A percentile compares a stretch with the other conserved stretches of the same genome.
Evolutionary conservation across 345 rosid genomes (phyloP).

Genomic region (Lepidium aucheri): DNA sequence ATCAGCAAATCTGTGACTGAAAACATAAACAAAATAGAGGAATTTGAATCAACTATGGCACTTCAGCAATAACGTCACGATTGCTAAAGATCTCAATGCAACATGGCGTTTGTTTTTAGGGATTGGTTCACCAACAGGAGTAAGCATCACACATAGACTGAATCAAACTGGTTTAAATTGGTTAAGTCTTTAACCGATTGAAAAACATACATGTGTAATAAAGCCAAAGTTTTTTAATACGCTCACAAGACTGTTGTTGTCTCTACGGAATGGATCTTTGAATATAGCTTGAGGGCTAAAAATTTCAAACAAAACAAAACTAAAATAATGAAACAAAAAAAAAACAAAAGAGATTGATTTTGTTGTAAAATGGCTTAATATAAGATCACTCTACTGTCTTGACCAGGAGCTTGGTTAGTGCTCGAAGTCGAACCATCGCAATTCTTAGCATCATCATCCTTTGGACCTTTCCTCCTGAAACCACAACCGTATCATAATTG

Average conservation of each 20-base stretch:
- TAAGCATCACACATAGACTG: constrained; percentile 94
- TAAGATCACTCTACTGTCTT: constrained; percentile 87
- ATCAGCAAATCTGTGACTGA: not conserved
- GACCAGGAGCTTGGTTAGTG: constrained; percentile 88
- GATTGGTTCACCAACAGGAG: constrained; percentile 79
- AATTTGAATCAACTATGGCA: constrained; percentile 43
- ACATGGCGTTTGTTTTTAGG: constrained; percentile 72
- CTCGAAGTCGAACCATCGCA: no score
- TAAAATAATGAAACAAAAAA: not conserved
- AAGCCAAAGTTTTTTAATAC: not conserved
- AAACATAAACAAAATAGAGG: not conserved
- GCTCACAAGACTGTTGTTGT: constrained; percentile 80
- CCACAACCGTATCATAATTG: no score
- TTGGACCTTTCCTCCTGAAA: no score
- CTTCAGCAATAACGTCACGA: constrained; percentile 63
- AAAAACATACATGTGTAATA: constrained; percentile 9
- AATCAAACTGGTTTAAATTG: not conserved
- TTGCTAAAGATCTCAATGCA: constrained; percentile 77
- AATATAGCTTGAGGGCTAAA: constrained; percentile 93
- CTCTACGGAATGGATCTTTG: constrained; percentile 86
- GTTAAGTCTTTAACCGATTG: not conserved
- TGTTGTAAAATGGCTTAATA: no score
- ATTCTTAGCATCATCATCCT: no score
- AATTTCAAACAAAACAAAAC: not conserved
- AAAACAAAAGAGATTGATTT: no score